A percentile compares a stretch with the other conserved stretches of the same genome.
These are phyloP conservation scores for Porcisia hertigi DNA, from an alignment of 208 protist genomes.

Conservation along the genomic window DNA sequence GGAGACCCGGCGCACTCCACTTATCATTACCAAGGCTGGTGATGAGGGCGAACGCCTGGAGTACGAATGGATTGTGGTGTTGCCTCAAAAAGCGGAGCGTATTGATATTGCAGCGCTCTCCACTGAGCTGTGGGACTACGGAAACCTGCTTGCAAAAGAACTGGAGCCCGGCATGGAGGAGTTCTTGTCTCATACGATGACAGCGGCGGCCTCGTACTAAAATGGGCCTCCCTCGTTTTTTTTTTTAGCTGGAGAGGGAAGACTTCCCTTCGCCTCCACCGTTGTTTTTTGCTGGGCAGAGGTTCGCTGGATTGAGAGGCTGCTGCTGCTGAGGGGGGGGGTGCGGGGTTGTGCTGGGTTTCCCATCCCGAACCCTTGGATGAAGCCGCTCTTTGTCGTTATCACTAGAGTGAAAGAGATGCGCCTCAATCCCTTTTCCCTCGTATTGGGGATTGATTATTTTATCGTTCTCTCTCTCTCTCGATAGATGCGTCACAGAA, in stretches of 20 bases:
- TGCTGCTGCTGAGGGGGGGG: too few relatives aligned
- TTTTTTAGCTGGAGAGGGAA: too few relatives aligned
- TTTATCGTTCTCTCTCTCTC: neutral
- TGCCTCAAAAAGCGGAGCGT: constrained; percentile 77
- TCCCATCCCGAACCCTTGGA: neutral
- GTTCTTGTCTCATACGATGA: constrained; percentile 78
- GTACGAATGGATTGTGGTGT: constrained; percentile 88
- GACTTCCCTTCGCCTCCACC: neutral
- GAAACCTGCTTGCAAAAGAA: constrained; percentile 58
- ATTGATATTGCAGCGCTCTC: constrained; percentile 61
- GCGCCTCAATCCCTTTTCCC: neutral
- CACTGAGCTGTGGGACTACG: constrained; percentile 78
- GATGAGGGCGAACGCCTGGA: constrained; percentile 86
- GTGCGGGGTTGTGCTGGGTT: neutral
- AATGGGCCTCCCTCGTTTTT: neutral
- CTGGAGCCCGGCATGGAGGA: constrained; percentile 86
- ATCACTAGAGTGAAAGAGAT: neutral
- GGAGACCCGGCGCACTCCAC: constrained; percentile 86
- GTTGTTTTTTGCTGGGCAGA: neutral
- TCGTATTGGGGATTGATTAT: neutral
- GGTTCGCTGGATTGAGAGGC: neutral
- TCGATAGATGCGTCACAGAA: neutral
- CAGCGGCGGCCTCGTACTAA: constrained; percentile 54
- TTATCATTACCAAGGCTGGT: constrained; percentile 85
- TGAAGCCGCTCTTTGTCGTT: neutral